Base-by-base conservation (phyloP, 2,329 filamentous ascomycete species). In the Aspergillus fructus region DNA sequence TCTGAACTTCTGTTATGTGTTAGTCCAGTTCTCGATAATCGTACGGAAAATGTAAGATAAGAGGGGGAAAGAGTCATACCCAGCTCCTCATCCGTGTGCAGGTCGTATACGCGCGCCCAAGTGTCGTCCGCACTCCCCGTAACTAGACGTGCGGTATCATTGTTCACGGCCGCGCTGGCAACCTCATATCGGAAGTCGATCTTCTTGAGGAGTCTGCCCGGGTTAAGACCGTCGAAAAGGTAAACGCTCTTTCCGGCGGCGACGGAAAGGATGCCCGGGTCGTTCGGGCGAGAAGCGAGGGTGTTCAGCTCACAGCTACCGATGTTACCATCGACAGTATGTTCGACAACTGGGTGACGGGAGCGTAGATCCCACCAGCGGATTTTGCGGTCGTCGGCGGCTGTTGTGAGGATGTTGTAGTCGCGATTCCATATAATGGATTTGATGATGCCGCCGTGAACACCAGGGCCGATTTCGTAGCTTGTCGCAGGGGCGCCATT, bases 21-120 rank as follows among this genome's bases (percentile, higher is more conserved):
- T 57, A 62, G 53, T 6, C 41, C 45, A 3, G 47, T 27, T 40
- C 19, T 37, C 7, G 15, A n/a, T 19, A 30, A 47, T 11, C 2
- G 27, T 30, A 30, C 2, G 27, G 3, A 3, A 24, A 8, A 13
- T 23, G 30, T n/a, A 19, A 19, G 5, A 41, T 12, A 33, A 21
- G 17, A 19, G 19, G 21, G 30, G 5, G 6, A 17, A 7, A 30
- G 55, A 51, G 54, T 53, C 61, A 46, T 78, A 89, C 86, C 86
- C 43, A 97, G 79, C 74, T 96, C 92, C 63, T 84, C 83, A 66
- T 89, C 89, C 49, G 88, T 87, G 58, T 97, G 91, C 76, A 92
- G 93, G 68, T 92, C 86, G 78, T 96, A 96, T 5, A 97, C 89
- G 59, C 91, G 87, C n/a, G 94, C 93, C 93, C 93, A 99, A 0